Evolutionary conservation across 768 basidiomycete species (phyloP), one percentile per base, ranked within the genome.

Genomic region (Lactarius deliciosus): DNA sequence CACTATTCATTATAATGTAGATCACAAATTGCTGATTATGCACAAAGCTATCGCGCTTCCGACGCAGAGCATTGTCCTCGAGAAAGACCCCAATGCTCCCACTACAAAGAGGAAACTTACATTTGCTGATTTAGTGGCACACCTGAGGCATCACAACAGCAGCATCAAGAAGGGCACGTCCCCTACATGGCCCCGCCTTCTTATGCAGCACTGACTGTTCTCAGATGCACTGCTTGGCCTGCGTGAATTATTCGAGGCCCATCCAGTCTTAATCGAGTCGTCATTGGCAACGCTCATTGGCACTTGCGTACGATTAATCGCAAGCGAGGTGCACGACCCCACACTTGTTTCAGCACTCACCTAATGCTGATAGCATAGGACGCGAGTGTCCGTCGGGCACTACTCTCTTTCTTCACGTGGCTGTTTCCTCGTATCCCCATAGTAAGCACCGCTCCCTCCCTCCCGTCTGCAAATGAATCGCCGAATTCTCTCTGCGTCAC

Each of bases 41-140:
- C 38, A 20, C 20, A 4, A 64, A 98, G 96, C 93, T 28, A 96
- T 98, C 75, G 90, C 88, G 28, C 81, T 98, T 36, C 96, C 96
- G 0, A 83, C 84, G 1, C 96, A 98, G 78, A 89, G 87, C 41
- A 92, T 94, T 68, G 76, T 81, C 2, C 72, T 80, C 16, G 81
- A 86, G 61, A 88, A 85, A 74, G 81, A 85, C 62, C 75, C 76
- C 5, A 75, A 76, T 54, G 79, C 80, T 20, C 94, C 93, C 5
- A 87, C 85, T 0, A 98, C 96, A 0, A 88, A 80, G 72, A 80
- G 91, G 56, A 90, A 88, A 68, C 82, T 92, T 22, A 86, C 87
- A 0, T 83, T 97, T 53, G 81, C 84, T 30, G 91, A 97, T 73
- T 81, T 98, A 30, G 76, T 94, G 45, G 76, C 83, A 10, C 89